Evolutionary conservation across 176 grass and related monocot genomes (phyloP).

Genomic region (Bromus sterilis): DNA sequence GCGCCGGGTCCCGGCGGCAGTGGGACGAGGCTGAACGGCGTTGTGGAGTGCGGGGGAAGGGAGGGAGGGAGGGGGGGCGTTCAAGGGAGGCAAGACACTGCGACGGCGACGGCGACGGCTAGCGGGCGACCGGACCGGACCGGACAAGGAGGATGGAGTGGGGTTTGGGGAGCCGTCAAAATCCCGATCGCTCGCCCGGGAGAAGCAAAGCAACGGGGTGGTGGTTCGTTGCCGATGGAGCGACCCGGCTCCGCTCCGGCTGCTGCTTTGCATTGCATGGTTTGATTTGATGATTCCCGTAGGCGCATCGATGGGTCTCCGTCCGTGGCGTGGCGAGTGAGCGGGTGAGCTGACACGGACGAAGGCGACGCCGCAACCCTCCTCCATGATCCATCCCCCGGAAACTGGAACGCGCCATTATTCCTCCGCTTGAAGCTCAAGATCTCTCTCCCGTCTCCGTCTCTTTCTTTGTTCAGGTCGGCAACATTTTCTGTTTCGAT

Average conservation of each 20-base stretch:
- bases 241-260: neutral
- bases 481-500: neutral
- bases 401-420: neutral
- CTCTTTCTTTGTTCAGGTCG: neutral
- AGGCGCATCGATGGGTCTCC: conserved; percentile 10
- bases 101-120: neutral
- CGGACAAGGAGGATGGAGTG: neutral
- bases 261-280: too few species aligned
- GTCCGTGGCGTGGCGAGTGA: neutral
- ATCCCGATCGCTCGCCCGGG: conserved; percentile 2
- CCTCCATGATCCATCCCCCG: neutral
- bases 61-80: conserved; percentile 23
- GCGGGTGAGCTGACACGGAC: conserved; percentile 17
- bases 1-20: rapidly evolving
- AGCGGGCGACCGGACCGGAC: neutral
- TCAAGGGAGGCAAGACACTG: conserved; percentile 41
- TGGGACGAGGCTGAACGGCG: rapidly evolving
- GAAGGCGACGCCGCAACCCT: conserved; percentile 34
- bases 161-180: conserved; percentile 34
- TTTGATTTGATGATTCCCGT: neutral
- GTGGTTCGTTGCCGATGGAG: neutral
- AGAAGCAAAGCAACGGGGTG: neutral
- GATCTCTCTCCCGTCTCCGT: neutral
- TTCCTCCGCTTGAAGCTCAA: neutral
- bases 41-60: conserved; percentile 30